These are phyloP conservation scores for Fomitopsis betulina DNA, from an alignment of 1,284 basidiomycete species.

Conservation along the genomic window DNA sequence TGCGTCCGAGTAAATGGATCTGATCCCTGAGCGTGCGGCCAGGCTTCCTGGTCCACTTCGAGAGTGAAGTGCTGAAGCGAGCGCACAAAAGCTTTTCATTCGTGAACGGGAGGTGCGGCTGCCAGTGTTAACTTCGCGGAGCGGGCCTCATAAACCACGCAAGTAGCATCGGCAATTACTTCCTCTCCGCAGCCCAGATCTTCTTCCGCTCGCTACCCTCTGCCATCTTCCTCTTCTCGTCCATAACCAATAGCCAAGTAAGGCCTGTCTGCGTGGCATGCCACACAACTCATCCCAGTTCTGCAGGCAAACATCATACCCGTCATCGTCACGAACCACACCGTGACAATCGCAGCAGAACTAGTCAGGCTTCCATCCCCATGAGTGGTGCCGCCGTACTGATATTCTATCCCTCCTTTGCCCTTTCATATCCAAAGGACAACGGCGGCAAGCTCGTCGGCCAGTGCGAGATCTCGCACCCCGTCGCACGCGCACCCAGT, in stretches of 20 bases:
- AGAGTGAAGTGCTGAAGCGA: conserved; percentile 79
- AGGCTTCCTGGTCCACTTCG: conserved; percentile 91
- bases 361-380: conserved; percentile 50
- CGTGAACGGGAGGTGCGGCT: conserved; percentile 68
- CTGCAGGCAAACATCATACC: conserved; percentile 79
- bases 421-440: conserved; percentile 43
- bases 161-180: conserved; percentile 80
- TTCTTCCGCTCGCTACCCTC: conserved; percentile 90
- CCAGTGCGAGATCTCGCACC: conserved; percentile 97
- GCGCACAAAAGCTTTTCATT: conserved; percentile 94
- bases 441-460: conserved; percentile 82
- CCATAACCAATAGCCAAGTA: conserved; percentile 77
- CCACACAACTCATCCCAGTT: conserved; percentile 2
- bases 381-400: conserved; percentile 2
- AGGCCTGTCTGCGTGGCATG: background rate
- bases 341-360: conserved; percentile 95
- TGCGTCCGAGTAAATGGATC: background rate
- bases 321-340: conserved; percentile 92
- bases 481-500: conserved; percentile 42
- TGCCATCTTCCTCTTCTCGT: conserved; percentile 93
- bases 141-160: background rate
- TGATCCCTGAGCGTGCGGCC: background rate
- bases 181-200: conserved; percentile 79
- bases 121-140: background rate
- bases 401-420: conserved; percentile 1